Base-by-base conservation (phyloP, 805 yeast species). In the Hanseniaspora singularis region DNA sequence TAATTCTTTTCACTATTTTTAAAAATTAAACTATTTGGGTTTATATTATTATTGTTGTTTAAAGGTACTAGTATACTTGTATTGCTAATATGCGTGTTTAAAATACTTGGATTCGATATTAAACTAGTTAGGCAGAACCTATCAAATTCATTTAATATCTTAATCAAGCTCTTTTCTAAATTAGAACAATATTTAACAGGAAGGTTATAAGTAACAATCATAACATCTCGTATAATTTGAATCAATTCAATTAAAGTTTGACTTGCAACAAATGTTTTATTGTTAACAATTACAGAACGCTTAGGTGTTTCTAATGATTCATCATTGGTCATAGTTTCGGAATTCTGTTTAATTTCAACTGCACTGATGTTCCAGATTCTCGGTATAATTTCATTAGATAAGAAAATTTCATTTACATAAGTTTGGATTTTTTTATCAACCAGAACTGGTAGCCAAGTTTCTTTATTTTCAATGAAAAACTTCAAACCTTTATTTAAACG, bases 401-500 rank as follows among this genome's bases (percentile, higher is more conserved):
- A 66, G 1, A 72, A 66, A 11, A 81, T 69, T 34, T 69, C 69
- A 54, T 75, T 74, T 4, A 77, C 71, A 12, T 63, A 55, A 3
- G 47, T 53, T 55, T 81, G 88, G 1, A 77, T 59, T 1, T 58
- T 57, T 1, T 64, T 57, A 0, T 74, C 57, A 9, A 78, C 73
- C n/a, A 74, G 72, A 16, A 72, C 74, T 45, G 88, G 94, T 50
- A 74, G 76, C 97, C 97, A 89, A 19, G 65, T 65, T 53, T 88
- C 97, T 39, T 66, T 65, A 42, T 82, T 88, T 5, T 72, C 65
- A 23, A 84, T 61, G 28, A 43, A 36, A 4, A 61, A 58, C 47
- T 69, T 71, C 24, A 46, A 16, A 16, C 27, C 22, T 8, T 31
- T 37, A 20, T 37, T 44, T n/a, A 40, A 40, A 34, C 40, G 15